Evolutionary conservation across 1,284 basidiomycete species (phyloP), one percentile per base, ranked within the genome.

Genomic region (Cutaneotrichosporon cavernicola): DNA sequence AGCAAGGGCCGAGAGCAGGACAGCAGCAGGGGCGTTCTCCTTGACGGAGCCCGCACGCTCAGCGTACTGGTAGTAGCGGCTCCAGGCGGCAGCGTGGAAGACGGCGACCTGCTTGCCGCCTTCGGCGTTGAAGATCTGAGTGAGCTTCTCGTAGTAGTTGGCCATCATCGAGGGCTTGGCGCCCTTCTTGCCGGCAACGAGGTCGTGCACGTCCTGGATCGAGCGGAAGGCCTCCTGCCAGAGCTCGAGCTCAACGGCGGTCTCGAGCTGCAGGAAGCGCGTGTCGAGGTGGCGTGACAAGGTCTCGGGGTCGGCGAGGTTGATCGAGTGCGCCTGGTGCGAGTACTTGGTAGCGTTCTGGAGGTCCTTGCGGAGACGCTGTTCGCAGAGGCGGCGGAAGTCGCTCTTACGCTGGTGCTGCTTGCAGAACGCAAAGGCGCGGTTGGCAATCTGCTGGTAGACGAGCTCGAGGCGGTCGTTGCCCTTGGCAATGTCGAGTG

Each of bases 141-240:
- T 92, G 68, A 98, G 88, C 83, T 98, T 98, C 81, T 98, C 95
- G 82, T 98, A 99, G 83, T 98, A 99, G 80, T 93, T 94, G 67
- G 94, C 94, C 96, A 99, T 98, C 92, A 98, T 97, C 8, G 89
- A 86, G 0, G 93, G 92, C 49, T 91, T 88, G 7, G 93, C 91
- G 0, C 89, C 87, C 81, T 95, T 95, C 81, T 97, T 97, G 69
- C 79, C 76, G 61, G 81, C 80, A 71, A 99, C 87, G 56, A 99
- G 86, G 75, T 94, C 95, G 83, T 99, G 96, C 50, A 99, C 92
- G 80, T 99, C 97, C 80, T 99, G 96, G 66, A 98, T 92, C 53
- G 92, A 94, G 66, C 97, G 90, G 87, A 98, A 99, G 5, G 94
- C 96, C 80, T 99, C 96, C 79, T 98, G 96, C 97, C 96, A 99